Evolutionary conservation across 2,329 filamentous ascomycete genomes (phyloP).

Genomic region (Tolypocladium cylindrosporum): DNA sequence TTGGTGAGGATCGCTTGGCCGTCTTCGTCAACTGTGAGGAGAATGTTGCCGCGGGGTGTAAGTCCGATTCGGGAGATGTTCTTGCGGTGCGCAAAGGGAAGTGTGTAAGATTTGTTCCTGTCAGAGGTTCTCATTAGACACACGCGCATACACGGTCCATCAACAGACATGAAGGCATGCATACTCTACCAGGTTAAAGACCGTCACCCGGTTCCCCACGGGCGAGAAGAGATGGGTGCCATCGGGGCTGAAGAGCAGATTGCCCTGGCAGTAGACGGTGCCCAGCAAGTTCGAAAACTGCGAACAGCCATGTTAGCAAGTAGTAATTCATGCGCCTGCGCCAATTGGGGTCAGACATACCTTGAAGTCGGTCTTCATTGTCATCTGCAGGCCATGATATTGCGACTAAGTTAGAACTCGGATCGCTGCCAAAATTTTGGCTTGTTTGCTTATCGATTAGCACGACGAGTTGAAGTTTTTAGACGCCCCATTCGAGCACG

Average conservation of each 20-base stretch:
- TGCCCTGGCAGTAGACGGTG: conserved; percentile 97
- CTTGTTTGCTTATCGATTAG: conserved; percentile 13
- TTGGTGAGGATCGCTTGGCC: conserved; percentile 91
- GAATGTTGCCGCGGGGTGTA: conserved; percentile 80
- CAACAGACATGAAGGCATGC: conserved; percentile 11
- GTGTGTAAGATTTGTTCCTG: conserved; percentile 79
- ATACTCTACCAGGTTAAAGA: conserved; percentile 94
- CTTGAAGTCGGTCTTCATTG: conserved; percentile 99
- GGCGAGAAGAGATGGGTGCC: conserved; percentile 92
- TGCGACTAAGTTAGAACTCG: background rate
- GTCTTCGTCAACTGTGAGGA: conserved; percentile 90
- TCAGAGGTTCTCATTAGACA: conserved; percentile 20
- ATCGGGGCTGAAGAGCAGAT: conserved; percentile 92
- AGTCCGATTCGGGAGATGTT: conserved; percentile 86
- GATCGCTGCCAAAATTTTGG: conserved; percentile 18
- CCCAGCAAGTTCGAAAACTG: conserved; percentile 97
- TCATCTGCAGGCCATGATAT: conserved; percentile 30
- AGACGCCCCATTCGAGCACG: background rate
- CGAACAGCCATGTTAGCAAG: background rate
- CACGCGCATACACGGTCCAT: background rate
- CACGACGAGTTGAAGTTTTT: background rate
- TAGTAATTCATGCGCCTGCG: background rate
- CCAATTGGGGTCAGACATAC: conserved; percentile 33
- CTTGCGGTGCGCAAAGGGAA: conserved; percentile 85
- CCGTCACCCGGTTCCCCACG: conserved; percentile 88